Conservation (phyloP, 495 filamentous ascomycete genomes). For the Aspergillus incahuasiensis region DNA sequence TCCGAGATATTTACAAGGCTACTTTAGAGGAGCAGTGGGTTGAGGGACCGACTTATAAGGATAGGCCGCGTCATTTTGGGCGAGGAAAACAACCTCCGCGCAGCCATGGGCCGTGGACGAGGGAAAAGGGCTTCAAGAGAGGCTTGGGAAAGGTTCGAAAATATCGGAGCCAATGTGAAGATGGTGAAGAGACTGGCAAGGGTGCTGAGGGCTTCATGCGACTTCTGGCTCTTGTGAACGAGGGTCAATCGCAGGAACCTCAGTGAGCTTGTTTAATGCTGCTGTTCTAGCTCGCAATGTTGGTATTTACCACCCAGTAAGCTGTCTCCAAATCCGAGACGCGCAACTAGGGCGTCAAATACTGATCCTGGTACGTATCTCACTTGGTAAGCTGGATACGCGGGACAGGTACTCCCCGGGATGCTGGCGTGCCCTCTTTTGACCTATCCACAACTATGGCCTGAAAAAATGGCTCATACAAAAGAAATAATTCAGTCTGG, state of each 20-base stretch:
- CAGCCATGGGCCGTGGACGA: slow-evolving; percentile 38
- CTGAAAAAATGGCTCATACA: neutral
- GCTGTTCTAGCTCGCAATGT: neutral
- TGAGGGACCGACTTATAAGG: slow-evolving; percentile 22
- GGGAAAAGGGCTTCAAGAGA: slow-evolving; percentile 45
- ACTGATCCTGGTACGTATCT: neutral
- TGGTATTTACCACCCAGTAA: neutral
- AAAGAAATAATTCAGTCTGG: neutral
- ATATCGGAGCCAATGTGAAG: slow-evolving; percentile 36
- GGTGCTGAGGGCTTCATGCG: slow-evolving; percentile 38
- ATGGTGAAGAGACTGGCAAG: slow-evolving; percentile 30
- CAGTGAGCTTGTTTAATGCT: neutral
- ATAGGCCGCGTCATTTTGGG: slow-evolving; percentile 28
- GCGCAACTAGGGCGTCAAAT: neutral
- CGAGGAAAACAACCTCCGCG: slow-evolving; percentile 43
- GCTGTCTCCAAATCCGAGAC: neutral
- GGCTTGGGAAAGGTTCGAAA: slow-evolving; percentile 40
- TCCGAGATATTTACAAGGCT: slow-evolving; percentile 48
- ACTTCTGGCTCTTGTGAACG: slow-evolving; percentile 36
- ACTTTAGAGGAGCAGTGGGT: slow-evolving; percentile 47
- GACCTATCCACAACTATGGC: neutral
- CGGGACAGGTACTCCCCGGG: neutral
- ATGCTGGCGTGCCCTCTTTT: too few relatives aligned
- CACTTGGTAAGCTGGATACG: neutral
- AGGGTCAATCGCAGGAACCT: slow-evolving; percentile 4